Percentiles rank a stretch among this genome's conserved stretches.
These are phyloP conservation scores for Aegilops speltoides DNA, from an alignment of 176 grass and related monocot genomes.

Conservation along the genomic window DNA sequence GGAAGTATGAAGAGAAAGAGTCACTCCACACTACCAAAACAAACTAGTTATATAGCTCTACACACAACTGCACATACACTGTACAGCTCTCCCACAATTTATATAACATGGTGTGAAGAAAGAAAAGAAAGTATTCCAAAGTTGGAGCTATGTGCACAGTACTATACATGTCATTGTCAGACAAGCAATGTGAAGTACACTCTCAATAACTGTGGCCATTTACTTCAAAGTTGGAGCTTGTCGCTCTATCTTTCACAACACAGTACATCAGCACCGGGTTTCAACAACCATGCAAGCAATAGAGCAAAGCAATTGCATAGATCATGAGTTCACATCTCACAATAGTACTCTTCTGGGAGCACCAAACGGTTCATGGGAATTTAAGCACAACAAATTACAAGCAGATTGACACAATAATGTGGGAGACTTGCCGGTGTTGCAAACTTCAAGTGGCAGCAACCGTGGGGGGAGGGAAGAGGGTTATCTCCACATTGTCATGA, in stretches of 20 bases:
- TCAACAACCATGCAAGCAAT: not conserved
- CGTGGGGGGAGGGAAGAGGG: constrained; percentile 42
- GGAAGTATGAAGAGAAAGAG: not conserved
- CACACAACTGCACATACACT: not conserved
- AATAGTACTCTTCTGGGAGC: not conserved
- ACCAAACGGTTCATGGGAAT: constrained; percentile 24
- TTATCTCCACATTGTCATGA: constrained; percentile 93
- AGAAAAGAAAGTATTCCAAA: not conserved
- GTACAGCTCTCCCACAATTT: not conserved
- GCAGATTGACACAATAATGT: not conserved
- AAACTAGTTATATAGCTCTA: not conserved
- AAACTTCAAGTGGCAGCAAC: constrained; percentile 35
- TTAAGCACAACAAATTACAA: constrained; percentile 3
- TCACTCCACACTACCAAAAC: not conserved
- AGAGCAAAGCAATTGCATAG: not conserved
- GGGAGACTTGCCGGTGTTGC: not conserved
- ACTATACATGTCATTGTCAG: not conserved
- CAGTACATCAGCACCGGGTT: not conserved
- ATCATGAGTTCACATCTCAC: constrained; percentile 11
- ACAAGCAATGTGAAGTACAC: not conserved
- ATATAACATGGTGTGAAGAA: not conserved
- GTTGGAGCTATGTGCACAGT: too few relatives aligned
- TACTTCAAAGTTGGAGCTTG: not conserved
- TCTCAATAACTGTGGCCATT: not conserved
- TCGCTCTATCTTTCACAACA: not conserved